Conservation (phyloP, 1,284 basidiomycete species). For the Pseudozyma flocculosa region DNA sequence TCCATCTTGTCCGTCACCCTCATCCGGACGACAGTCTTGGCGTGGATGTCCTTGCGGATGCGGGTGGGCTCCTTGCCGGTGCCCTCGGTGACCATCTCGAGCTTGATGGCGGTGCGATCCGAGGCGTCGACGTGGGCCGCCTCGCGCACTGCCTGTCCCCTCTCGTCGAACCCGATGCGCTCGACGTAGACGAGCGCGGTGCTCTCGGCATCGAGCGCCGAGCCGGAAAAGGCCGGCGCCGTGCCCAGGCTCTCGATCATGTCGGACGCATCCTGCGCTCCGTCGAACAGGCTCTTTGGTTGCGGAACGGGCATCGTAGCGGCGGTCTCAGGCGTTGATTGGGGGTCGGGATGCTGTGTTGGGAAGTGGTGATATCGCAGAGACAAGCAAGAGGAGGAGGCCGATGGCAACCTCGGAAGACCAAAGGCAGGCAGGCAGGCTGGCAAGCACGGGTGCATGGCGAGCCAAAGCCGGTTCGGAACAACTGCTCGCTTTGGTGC, state of each 20-base stretch:
- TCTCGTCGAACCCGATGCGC: conserved; percentile 21
- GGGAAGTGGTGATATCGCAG: too few species aligned
- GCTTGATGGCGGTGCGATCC: conserved; percentile 4
- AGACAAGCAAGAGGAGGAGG: too few species aligned
- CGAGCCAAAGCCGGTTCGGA: too few species aligned
- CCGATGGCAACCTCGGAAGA: too few species aligned
- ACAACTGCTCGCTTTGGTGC: too few species aligned
- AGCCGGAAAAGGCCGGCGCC: conserved; percentile 16
- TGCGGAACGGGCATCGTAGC: conserved; percentile 22
- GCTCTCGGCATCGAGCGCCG: conserved; percentile 16
- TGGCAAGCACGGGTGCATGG: too few species aligned
- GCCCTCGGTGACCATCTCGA: conserved; percentile 17
- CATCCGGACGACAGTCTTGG: conserved; percentile 34
- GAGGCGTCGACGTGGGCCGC: conserved; percentile 25
- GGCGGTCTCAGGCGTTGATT: too few species aligned
- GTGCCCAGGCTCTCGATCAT: conserved; percentile 20
- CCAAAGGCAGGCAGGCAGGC: too few species aligned
- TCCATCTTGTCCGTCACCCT: conserved; percentile 38
- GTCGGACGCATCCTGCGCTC: conserved; percentile 30
- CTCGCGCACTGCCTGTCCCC: conserved; percentile 16
- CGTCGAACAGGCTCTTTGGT: conserved; percentile 23
- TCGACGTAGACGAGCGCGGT: conserved; percentile 19
- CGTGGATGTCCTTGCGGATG: conserved; percentile 29
- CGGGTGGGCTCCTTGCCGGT: conserved; percentile 7
- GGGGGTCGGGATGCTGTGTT: too few species aligned